Conservation (phyloP, 495 filamentous ascomycete genomes). For the Glutinoglossum americanum region DNA sequence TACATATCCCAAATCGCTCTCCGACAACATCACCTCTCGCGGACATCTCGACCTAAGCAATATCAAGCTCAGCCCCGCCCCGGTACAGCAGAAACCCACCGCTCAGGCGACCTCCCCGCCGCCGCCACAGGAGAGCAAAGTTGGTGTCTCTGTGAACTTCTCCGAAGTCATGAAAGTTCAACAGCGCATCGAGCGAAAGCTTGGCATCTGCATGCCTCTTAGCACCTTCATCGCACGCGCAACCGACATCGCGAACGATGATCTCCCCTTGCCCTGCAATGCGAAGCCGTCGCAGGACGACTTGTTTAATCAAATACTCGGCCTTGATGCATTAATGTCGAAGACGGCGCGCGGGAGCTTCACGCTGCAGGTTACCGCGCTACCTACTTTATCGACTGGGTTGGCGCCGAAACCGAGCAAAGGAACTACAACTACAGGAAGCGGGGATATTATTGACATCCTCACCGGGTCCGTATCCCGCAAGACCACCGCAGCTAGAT, state of each 20-base stretch:
- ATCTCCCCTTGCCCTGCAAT: constrained; percentile 43
- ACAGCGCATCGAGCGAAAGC: constrained; percentile 46
- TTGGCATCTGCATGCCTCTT: constrained; percentile 62
- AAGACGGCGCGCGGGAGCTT: constrained; percentile 35
- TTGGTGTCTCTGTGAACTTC: constrained; percentile 57
- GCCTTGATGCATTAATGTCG: constrained; percentile 35
- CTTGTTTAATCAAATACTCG: constrained; percentile 74
- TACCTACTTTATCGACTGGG: constrained; percentile 21
- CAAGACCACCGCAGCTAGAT: not conserved
- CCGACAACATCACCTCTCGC: constrained; percentile 46
- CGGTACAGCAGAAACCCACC: constrained; percentile 17
- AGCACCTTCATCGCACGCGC: constrained; percentile 75
- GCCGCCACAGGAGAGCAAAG: constrained; percentile 24
- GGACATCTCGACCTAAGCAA: constrained; percentile 80
- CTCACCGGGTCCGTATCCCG: constrained; percentile 17
- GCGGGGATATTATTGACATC: constrained; percentile 66
- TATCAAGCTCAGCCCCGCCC: constrained; percentile 55
- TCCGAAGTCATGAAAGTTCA: constrained; percentile 57
- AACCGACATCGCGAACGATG: constrained; percentile 63
- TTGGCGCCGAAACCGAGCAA: constrained; percentile 9
- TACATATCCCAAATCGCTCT: constrained; percentile 45
- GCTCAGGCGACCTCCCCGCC: constrained; percentile 17
- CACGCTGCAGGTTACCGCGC: constrained; percentile 48
- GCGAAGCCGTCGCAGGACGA: constrained; percentile 45
- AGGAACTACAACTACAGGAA: constrained; percentile 13